A percentile compares a stretch with the other conserved stretches of the same genome.
Evolutionary conservation across 1,139 yeast species (phyloP).

Genomic region (Hansenula lynferdii): DNA sequence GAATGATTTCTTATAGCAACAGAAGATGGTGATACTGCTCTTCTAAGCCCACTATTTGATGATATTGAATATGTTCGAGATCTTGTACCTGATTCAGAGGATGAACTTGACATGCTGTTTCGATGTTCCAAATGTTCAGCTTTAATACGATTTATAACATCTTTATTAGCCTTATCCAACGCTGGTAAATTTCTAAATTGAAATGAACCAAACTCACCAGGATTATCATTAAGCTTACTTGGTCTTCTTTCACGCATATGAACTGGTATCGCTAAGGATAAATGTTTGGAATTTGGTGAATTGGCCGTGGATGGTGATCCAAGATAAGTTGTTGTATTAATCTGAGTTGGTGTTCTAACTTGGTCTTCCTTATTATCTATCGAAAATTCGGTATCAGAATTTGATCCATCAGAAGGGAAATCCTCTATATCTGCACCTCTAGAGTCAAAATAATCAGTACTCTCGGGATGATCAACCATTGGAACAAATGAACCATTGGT

Average conservation of each 20-base stretch:
- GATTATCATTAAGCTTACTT: slow-evolving; percentile 62
- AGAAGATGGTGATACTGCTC: slow-evolving; percentile 30
- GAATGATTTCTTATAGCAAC: slow-evolving; percentile 17
- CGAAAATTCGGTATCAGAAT: slow-evolving; percentile 24
- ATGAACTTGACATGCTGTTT: slow-evolving; percentile 28
- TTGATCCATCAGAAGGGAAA: slow-evolving; percentile 51
- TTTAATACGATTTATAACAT: slow-evolving; percentile 80
- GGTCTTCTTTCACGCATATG: slow-evolving; percentile 62
- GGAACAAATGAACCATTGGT: slow-evolving; percentile 88
- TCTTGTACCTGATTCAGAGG: slow-evolving; percentile 26
- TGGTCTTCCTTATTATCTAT: neutral
- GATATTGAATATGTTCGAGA: slow-evolving; percentile 25
- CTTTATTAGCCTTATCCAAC: slow-evolving; percentile 90
- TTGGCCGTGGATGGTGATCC: slow-evolving; percentile 20
- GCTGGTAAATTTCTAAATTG: slow-evolving; percentile 86
- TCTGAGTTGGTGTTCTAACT: slow-evolving; percentile 4
- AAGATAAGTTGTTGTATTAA: slow-evolving; percentile 10
- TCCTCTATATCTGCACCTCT: slow-evolving; percentile 78
- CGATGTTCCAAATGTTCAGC: slow-evolving; percentile 57
- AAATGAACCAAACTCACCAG: slow-evolving; percentile 89
- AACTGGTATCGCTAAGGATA: slow-evolving; percentile 48
- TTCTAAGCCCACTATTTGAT: slow-evolving; percentile 21
- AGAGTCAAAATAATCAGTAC: slow-evolving; percentile 85
- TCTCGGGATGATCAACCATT: slow-evolving; percentile 70
- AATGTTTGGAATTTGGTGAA: slow-evolving; percentile 27